Conservation (phyloP, 2,329 filamentous ascomycete genomes). For the Trematosphaeria pertusa region DNA sequence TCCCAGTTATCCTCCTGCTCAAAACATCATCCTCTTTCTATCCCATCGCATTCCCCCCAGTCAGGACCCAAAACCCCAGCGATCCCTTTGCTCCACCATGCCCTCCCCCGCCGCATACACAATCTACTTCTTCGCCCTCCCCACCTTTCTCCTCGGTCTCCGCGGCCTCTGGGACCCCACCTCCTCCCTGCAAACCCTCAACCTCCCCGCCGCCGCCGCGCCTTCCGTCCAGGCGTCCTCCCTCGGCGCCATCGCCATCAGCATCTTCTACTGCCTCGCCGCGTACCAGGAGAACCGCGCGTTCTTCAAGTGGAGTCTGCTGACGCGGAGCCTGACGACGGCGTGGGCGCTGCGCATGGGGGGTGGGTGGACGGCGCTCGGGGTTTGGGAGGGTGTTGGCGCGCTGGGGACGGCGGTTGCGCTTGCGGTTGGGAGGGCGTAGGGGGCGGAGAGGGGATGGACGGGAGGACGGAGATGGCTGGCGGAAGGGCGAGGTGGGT, state of each 20-base stretch:
- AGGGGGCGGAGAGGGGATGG: no score
- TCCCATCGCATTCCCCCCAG: no score
- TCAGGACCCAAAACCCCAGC: no score
- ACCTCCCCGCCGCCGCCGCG: background rate
- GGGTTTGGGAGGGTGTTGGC: background rate
- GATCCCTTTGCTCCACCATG: no score
- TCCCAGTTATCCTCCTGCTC: no score
- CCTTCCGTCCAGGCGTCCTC: constrained; percentile 7
- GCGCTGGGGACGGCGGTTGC: constrained; percentile 14
- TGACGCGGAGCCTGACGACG: constrained; percentile 39
- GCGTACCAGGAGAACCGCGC: constrained; percentile 41
- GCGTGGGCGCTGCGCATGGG: background rate
- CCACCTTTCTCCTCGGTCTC: constrained; percentile 18
- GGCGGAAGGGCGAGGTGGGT: no score
- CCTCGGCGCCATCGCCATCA: constrained; percentile 42
- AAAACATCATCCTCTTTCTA: no score
- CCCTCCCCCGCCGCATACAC: constrained; percentile 16
- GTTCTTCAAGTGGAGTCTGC: constrained; percentile 41
- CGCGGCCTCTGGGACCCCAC: background rate
- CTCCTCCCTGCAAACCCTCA: background rate
- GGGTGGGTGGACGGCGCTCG: background rate
- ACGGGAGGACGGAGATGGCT: no score
- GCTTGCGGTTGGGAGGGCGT: constrained; percentile 42
- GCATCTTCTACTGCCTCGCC: constrained; percentile 42
- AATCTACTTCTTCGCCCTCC: constrained; percentile 30